phyloP scores from a whole-genome alignment of 148 eudicot genomes.

The Rhododendron ferrugineum region DNA sequence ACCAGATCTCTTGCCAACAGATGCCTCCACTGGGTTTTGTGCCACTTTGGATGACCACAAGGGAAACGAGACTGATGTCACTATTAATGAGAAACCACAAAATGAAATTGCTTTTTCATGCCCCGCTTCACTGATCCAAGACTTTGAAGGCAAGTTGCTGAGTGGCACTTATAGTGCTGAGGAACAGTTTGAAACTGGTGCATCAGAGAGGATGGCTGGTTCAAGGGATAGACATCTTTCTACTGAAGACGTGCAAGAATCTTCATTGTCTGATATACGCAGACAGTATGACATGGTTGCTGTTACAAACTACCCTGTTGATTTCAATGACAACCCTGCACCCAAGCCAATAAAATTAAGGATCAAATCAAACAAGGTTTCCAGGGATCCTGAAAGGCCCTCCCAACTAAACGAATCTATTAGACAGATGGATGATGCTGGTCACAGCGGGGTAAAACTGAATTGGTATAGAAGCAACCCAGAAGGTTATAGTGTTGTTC shows the following conservation, averaged over 20 bases:
- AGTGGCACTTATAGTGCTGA: background rate
- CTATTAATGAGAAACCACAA: background rate
- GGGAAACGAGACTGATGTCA: constrained; percentile 6
- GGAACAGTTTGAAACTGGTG: background rate
- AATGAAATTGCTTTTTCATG: background rate
- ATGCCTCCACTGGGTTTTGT: background rate
- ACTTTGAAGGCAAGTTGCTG: constrained; percentile 6
- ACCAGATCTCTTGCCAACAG: constrained; percentile 15
- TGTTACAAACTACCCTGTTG: constrained; percentile 21
- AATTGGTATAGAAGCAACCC: constrained; percentile 16
- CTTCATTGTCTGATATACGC: constrained; percentile 16
- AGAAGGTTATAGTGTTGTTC: constrained; percentile 23
- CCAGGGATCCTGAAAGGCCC: constrained; percentile 27
- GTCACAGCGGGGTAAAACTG: background rate
- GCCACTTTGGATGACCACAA: background rate
- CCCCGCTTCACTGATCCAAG: constrained; percentile 6
- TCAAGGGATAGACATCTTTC: background rate
- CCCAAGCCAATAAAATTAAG: constrained; percentile 46
- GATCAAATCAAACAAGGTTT: constrained; percentile 40
- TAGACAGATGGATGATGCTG: constrained; percentile 3
- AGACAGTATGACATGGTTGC: constrained; percentile 6
- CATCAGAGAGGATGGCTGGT: background rate
- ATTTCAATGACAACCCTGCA: constrained; percentile 27
- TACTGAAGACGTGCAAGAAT: constrained; percentile 10
- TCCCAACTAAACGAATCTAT: constrained; percentile 20